Evolutionary conservation across 2,329 filamentous ascomycete genomes (phyloP).

Genomic region (Penicillium frequentans): DNA sequence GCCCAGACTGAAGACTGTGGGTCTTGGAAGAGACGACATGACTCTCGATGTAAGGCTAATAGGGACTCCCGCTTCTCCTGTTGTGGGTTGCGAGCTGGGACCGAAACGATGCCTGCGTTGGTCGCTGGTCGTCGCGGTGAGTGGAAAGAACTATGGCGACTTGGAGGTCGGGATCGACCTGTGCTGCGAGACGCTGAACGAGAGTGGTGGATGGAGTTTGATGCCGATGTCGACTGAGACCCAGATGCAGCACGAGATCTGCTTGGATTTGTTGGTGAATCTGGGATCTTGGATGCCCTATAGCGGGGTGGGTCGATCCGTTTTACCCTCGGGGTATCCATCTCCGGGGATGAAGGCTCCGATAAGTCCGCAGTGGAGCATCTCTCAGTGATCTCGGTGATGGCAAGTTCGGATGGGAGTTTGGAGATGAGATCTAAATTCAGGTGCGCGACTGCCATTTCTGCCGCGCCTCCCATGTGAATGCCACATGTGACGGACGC

Average conservation of each 20-base stretch:
- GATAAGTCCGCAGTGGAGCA: neutral
- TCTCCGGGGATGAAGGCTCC: constrained; percentile 10
- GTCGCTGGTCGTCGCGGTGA: constrained; percentile 30
- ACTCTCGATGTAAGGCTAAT: constrained; percentile 41
- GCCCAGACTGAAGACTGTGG: constrained; percentile 2
- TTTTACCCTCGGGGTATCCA: constrained; percentile 17
- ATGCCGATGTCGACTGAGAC: constrained; percentile 33
- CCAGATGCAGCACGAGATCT: constrained; percentile 26
- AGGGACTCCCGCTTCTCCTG: constrained; percentile 34
- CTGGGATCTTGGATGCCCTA: neutral
- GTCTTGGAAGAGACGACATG: constrained; percentile 42
- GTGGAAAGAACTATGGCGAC: constrained; percentile 29
- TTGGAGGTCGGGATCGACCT: constrained; percentile 27
- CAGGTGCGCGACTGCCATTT: neutral
- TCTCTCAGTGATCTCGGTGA: constrained; percentile 12
- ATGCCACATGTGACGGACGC: constrained; percentile 31
- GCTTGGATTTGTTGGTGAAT: constrained; percentile 2
- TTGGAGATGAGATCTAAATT: constrained; percentile 11
- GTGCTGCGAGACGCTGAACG: constrained; percentile 38
- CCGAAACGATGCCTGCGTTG: constrained; percentile 25
- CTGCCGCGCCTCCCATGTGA: constrained; percentile 9
- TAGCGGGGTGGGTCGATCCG: constrained; percentile 12
- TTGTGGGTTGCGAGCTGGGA: constrained; percentile 18
- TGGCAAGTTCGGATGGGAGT: constrained; percentile 7
- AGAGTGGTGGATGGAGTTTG: constrained; percentile 24